Evolutionary conservation across 2,329 filamentous ascomycete genomes (phyloP), one percentile per base, ranked within the genome.

Genomic region (Ascochyta pisi): DNA sequence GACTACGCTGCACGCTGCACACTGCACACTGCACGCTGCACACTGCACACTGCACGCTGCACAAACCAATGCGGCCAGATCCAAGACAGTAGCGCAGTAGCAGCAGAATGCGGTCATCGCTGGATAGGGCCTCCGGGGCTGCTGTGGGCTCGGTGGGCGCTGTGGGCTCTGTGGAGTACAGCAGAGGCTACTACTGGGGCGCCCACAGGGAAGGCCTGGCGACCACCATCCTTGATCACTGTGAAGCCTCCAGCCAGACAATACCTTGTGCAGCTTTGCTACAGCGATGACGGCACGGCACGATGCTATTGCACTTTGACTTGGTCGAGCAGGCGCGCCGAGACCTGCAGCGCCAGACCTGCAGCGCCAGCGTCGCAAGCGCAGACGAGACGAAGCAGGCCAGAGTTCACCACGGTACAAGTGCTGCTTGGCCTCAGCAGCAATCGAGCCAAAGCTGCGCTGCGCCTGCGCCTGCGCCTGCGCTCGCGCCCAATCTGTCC

Each of bases 21-120:
- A 1, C 19, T 19, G 19, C 19, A 19, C 19, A 19, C 19, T 19
- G 19, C 19, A 19, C 19, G 2, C 19, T 19, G 19, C 19, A 19
- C 19, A 19, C 19, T 19, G 19, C 19, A 19, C 19, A 1, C 19
- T 19, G 19, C 19, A 39, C n/a, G 33, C 35, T 34, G 44, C 31
- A 43, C 39, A 48, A 24, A 50, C 54, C 43, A 29, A 63, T 60
- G n/a, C 58, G 61, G 61, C 58, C 55, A 59, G 33, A 51, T 31
- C 50, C 60, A 48, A 65, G 62, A 63, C 58, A 61, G 33, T 41
- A 37, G 31, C 34, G 33, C 51, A 52, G 38, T 33, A 23, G 48
- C 46, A 54, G 54, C 58, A 59, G 54, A 40, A 61, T 59, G 55
- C 54, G 54, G 54, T 41, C 38, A 54, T 59, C 29, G 39, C 24